phyloP scores from a whole-genome alignment of 805 yeast genomes.

The Kluyveromyces siamensis region DNA sequence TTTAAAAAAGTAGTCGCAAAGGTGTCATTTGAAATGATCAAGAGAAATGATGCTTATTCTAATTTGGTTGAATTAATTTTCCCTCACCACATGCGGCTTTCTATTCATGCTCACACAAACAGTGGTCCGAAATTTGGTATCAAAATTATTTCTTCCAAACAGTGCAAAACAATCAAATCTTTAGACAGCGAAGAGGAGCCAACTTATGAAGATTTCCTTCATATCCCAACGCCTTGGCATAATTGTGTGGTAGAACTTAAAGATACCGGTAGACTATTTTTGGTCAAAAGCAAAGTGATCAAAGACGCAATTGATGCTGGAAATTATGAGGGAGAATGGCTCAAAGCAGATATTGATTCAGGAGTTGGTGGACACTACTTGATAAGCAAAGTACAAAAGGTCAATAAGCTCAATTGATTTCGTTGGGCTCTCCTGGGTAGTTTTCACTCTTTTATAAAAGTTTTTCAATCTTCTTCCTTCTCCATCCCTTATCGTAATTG shows the following conservation, averaged over 20 bases:
- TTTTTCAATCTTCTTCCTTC: neutral
- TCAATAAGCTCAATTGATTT: neutral
- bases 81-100: slow-evolving; percentile 50
- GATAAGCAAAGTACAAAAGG: slow-evolving; percentile 6
- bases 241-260: slow-evolving; percentile 40
- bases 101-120: slow-evolving; percentile 54
- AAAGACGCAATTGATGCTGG: slow-evolving; percentile 31
- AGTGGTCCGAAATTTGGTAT: slow-evolving; percentile 54
- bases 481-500: neutral
- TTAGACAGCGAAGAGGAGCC: slow-evolving; percentile 35
- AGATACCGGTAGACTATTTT: slow-evolving; percentile 25
- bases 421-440: neutral
- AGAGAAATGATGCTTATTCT: slow-evolving; percentile 56
- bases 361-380: slow-evolving; percentile 30
- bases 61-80: slow-evolving; percentile 50
- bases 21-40: slow-evolving; percentile 57
- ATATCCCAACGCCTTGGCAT: slow-evolving; percentile 64
- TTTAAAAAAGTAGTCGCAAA: slow-evolving; percentile 42
- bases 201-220: slow-evolving; percentile 42
- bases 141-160: slow-evolving; percentile 34
- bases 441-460: neutral
- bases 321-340: slow-evolving; percentile 30
- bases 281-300: slow-evolving; percentile 31
- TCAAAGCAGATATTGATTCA: slow-evolving; percentile 20
- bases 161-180: slow-evolving; percentile 40